Percentiles rank a stretch among this genome's conserved stretches.
These are phyloP conservation scores for Hydnomerulius pinastri DNA, from an alignment of 768 basidiomycete genomes.

Conservation along the genomic window DNA sequence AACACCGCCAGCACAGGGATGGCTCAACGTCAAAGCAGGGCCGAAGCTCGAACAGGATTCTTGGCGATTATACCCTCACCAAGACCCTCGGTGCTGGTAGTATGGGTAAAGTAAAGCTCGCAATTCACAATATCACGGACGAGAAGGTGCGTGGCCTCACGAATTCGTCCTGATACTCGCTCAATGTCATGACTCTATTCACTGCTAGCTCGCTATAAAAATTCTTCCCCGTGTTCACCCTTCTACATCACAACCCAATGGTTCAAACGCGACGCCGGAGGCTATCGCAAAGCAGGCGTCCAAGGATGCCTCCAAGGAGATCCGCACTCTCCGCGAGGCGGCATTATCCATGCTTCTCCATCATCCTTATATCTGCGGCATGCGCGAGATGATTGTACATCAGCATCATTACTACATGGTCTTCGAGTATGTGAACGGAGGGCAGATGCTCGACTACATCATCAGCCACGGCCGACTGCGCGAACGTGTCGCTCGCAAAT, in stretches of 20 bases:
- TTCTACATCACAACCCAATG: conserved; percentile 50
- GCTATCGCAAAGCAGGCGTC: conserved; percentile 75
- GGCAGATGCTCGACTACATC: conserved; percentile 99
- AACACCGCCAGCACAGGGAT: conserved; percentile 32
- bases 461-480: conserved; percentile 95
- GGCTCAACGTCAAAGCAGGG: conserved; percentile 37
- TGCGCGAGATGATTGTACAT: conserved; percentile 98
- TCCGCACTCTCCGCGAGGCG: conserved; percentile 93
- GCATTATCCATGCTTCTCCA: conserved; percentile 93
- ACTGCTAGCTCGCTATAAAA: conserved; percentile 89
- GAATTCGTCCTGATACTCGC: neutral
- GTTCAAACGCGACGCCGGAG: conserved; percentile 48
- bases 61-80: conserved; percentile 94
- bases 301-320: conserved; percentile 95
- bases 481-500: conserved; percentile 95
- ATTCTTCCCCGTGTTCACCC: conserved; percentile 89
- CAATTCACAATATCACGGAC: conserved; percentile 81
- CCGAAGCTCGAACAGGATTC: conserved; percentile 48
- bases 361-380: conserved; percentile 98
- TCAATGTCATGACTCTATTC: conserved; percentile 11
- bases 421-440: conserved; percentile 97
- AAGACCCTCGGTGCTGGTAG: conserved; percentile 97
- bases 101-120: conserved; percentile 99
- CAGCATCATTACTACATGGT: conserved; percentile 99
- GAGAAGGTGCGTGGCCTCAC: conserved; percentile 73